Percentiles rank a stretch among this genome's conserved stretches.
These are phyloP conservation scores for Trichoderma sp. DNA, from an alignment of 2,329 filamentous ascomycete genomes.

Conservation along the genomic window DNA sequence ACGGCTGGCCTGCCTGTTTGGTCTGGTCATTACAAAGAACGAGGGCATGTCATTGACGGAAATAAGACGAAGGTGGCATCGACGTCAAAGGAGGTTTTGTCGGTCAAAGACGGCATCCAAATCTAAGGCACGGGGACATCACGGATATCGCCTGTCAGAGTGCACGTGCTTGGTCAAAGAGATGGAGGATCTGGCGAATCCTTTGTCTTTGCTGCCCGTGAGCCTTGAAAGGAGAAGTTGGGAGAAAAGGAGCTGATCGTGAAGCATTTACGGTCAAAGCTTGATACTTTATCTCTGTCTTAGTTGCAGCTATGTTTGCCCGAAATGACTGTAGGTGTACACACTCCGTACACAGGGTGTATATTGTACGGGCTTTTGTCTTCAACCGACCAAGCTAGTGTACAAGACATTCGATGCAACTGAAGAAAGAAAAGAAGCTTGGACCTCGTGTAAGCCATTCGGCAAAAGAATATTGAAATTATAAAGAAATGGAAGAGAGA, in stretches of 20 bases:
- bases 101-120: background rate
- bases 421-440: background rate
- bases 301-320: background rate
- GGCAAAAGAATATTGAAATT: background rate
- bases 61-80: constrained; percentile 4
- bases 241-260: background rate
- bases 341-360: background rate
- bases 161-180: background rate
- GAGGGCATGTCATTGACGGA: background rate
- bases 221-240: background rate
- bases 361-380: background rate
- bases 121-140: background rate
- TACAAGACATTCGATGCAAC: background rate
- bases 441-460: background rate
- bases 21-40: background rate
- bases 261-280: background rate
- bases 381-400: background rate
- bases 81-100: background rate
- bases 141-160: background rate
- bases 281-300: background rate
- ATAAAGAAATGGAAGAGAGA: background rate
- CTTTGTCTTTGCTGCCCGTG: background rate
- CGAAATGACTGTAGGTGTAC: background rate
- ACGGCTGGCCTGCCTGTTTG: constrained; percentile 13
- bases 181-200: background rate